Evolutionary conservation across 2,329 filamentous ascomycete species (phyloP).

Genomic region (Fusarium penzigii): DNA sequence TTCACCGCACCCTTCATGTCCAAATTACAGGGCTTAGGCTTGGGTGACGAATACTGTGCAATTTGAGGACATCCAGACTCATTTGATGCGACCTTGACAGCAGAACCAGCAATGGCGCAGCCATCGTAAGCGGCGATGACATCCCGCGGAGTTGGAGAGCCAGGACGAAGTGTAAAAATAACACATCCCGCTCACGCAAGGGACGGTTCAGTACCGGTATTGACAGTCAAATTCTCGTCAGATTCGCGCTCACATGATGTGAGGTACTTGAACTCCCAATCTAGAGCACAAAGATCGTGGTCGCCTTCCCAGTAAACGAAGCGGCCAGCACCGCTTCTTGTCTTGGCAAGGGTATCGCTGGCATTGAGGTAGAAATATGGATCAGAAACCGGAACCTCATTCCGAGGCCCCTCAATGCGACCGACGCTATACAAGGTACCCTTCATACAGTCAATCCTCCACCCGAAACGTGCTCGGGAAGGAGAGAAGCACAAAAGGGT

Average conservation of each 20-base stretch:
- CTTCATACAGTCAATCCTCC: constrained; percentile 8
- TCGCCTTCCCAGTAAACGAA: constrained; percentile 13
- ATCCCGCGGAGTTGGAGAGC: constrained; percentile 3
- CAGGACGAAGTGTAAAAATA: constrained; percentile 8
- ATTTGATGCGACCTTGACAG: constrained; percentile 9
- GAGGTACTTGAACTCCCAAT: constrained; percentile 13
- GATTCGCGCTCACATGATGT: constrained; percentile 7
- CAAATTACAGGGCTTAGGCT: constrained; percentile 11
- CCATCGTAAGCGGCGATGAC: constrained; percentile 10
- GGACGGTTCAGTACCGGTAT: constrained; percentile 14
- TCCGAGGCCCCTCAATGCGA: constrained; percentile 4
- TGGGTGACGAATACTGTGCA: constrained; percentile 4
- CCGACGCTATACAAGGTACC: constrained; percentile 12
- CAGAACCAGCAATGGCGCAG: constrained; percentile 9
- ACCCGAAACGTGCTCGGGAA: constrained; percentile 11
- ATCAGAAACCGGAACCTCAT: constrained; percentile 2
- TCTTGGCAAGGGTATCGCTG: constrained; percentile 7
- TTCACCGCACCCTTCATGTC: constrained; percentile 9
- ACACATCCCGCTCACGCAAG: constrained; percentile 2
- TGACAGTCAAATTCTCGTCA: constrained; percentile 10
- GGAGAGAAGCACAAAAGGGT: constrained; percentile 11
- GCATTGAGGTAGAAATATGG: constrained; percentile 12
- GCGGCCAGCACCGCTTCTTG: constrained; percentile 8
- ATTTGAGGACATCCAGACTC: constrained; percentile 13
- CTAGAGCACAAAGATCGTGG: constrained; percentile 9